Conservation (phyloP, 1,284 basidiomycete genomes). For the Cryptococcus sp. region DNA sequence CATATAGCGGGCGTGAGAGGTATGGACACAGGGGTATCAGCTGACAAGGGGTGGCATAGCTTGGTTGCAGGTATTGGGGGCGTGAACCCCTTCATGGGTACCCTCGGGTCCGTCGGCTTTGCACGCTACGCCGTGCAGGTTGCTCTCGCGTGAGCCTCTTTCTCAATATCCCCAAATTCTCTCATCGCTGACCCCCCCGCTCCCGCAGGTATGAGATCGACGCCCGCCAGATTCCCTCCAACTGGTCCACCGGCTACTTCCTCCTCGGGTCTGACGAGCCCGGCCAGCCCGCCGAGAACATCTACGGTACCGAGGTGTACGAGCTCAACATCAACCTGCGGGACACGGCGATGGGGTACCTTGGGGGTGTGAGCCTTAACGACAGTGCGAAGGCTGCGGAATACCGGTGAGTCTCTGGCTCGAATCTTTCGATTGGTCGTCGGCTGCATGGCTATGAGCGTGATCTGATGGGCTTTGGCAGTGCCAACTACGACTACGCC, state of each 20-base stretch:
- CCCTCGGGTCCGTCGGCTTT: constrained; percentile 53
- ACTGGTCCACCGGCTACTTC: constrained; percentile 53
- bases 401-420: constrained; percentile 27
- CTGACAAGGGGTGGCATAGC: constrained; percentile 9
- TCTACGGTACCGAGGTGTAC: constrained; percentile 58
- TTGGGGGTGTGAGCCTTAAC: constrained; percentile 46
- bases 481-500: constrained; percentile 45
- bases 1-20: not conserved
- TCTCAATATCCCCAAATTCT: not conserved
- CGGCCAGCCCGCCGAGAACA: constrained; percentile 37
- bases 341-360: constrained; percentile 47
- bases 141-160: constrained; percentile 42
- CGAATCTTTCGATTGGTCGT: not conserved
- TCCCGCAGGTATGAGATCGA: constrained; percentile 51
- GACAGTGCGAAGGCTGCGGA: constrained; percentile 46
- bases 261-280: constrained; percentile 45
- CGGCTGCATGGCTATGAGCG: not conserved
- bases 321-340: constrained; percentile 55
- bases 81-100: constrained; percentile 52
- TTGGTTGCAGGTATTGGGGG: constrained; percentile 54
- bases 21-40: not conserved
- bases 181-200: not conserved
- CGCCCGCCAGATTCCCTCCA: constrained; percentile 52
- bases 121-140: constrained; percentile 54
- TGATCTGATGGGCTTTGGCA: constrained; percentile 10